These are phyloP conservation scores for Maudiozyma humilis DNA, from an alignment of 1,139 yeast genomes.

Conservation along the genomic window DNA sequence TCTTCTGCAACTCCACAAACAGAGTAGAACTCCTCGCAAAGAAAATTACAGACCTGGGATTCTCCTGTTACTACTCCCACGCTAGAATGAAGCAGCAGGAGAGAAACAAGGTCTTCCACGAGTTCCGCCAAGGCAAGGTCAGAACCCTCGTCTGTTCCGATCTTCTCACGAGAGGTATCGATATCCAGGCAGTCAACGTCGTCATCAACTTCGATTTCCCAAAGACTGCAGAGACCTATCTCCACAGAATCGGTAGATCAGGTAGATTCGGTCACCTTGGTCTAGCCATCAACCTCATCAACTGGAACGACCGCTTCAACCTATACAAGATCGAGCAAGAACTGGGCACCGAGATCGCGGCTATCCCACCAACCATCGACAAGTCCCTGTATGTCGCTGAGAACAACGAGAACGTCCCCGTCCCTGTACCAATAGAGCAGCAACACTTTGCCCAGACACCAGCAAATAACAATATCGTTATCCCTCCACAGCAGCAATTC, in stretches of 20 bases:
- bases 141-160: conserved; percentile 96
- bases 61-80: conserved; percentile 93
- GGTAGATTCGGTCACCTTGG: conserved; percentile 99
- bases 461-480: conserved; percentile 13
- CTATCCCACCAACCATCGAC: conserved; percentile 88
- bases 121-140: conserved; percentile 95
- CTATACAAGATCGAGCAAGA: conserved; percentile 94
- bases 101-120: conserved; percentile 96
- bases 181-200: conserved; percentile 96
- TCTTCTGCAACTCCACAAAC: conserved; percentile 92
- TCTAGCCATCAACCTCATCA: conserved; percentile 90
- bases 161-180: conserved; percentile 95
- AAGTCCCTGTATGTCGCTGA: conserved; percentile 83
- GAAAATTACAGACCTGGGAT: conserved; percentile 92
- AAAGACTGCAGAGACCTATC: conserved; percentile 91
- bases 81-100: conserved; percentile 97
- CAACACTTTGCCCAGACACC: conserved; percentile 23
- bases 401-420: conserved; percentile 67
- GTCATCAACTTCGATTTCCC: conserved; percentile 98
- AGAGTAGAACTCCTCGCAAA: conserved; percentile 93
- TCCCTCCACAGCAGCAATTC: conserved; percentile 17
- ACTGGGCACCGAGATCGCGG: conserved; percentile 93
- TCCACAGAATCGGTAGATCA: conserved; percentile 98
- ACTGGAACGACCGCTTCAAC: conserved; percentile 93
- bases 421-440: conserved; percentile 67